These are phyloP conservation scores for Barnettozyma hawaiiensis DNA, from an alignment of 1,139 yeast species.

Conservation along the genomic window DNA sequence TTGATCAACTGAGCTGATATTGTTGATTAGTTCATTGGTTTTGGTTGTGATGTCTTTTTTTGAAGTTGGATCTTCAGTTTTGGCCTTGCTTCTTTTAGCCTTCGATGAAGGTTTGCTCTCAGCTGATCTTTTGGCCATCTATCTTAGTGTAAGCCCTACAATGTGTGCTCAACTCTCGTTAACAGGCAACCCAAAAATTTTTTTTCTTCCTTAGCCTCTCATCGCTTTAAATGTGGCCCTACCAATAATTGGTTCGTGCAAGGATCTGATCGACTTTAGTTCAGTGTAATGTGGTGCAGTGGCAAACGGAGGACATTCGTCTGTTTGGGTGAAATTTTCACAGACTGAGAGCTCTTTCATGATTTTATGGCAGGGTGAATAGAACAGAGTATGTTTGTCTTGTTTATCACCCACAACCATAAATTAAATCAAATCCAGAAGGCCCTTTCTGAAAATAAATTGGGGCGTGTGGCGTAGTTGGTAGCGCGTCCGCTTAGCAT, in stretches of 20 bases:
- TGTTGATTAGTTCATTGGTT: constrained; percentile 10
- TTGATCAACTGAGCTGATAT: constrained; percentile 8
- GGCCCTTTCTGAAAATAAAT: too few relatives aligned
- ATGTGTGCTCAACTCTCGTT: not conserved
- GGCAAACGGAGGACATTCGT: too few relatives aligned
- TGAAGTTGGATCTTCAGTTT: constrained; percentile 9
- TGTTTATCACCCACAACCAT: too few relatives aligned
- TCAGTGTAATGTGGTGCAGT: too few relatives aligned
- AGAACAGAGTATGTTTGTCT: too few relatives aligned
- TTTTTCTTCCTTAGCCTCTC: not conserved
- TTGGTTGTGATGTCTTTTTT: constrained; percentile 14
- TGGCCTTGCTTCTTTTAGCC: constrained; percentile 10
- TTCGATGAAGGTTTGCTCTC: not conserved
- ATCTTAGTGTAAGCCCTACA: constrained; percentile 6
- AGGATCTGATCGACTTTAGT: not conserved
- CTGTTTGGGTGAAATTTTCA: too few relatives aligned
- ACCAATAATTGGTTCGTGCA: not conserved
- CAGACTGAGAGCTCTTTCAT: too few relatives aligned
- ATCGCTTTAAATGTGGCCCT: not conserved
- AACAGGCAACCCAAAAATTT: not conserved
- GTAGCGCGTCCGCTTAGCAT: constrained; percentile 91
- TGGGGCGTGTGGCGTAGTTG: constrained; percentile 95
- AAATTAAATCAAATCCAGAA: too few relatives aligned
- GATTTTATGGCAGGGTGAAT: too few relatives aligned
- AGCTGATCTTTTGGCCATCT: constrained; percentile 18